Percentiles rank a stretch among this genome's conserved stretches.
phyloP scores from a whole-genome alignment of 345 rosid genomes.

The Salix arbutifolia region DNA sequence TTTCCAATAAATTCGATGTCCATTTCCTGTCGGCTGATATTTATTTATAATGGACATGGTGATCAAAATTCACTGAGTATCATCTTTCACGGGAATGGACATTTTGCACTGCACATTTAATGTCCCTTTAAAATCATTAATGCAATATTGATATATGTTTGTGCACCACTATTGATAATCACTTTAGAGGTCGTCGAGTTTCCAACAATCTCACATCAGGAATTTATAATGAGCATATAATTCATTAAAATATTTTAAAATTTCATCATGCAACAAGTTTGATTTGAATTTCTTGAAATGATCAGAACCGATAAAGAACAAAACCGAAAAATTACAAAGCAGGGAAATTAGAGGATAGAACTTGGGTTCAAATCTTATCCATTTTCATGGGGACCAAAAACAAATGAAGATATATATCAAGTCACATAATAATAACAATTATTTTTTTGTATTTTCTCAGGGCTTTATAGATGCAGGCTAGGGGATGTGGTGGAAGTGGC shows the following conservation, averaged over 20 bases:
- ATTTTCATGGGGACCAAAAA: neutral
- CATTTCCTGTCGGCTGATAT: neutral
- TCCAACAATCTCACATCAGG: neutral
- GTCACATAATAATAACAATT: too few relatives aligned
- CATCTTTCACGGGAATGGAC: neutral
- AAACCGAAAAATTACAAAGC: neutral
- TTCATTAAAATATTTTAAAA: neutral
- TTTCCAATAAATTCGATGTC: neutral
- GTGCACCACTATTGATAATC: neutral
- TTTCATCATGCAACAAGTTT: too few relatives aligned
- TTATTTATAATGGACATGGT: neutral
- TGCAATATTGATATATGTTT: neutral
- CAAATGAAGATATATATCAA: neutral
- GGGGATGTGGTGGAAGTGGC: slow-evolving; percentile 92
- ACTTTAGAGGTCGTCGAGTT: neutral
- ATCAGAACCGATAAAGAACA: too few relatives aligned
- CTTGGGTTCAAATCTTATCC: neutral
- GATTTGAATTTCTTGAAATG: too few relatives aligned
- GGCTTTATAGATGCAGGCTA: slow-evolving; percentile 70
- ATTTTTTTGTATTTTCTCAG: slow-evolving; percentile 23
- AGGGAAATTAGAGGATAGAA: too few relatives aligned
- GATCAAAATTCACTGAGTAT: neutral
- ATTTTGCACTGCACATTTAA: neutral
- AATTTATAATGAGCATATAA: neutral
- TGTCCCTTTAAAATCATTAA: neutral